Evolutionary conservation across 2,329 filamentous ascomycete species (phyloP).

Genomic region (Mycocentrospora acerina): DNA sequence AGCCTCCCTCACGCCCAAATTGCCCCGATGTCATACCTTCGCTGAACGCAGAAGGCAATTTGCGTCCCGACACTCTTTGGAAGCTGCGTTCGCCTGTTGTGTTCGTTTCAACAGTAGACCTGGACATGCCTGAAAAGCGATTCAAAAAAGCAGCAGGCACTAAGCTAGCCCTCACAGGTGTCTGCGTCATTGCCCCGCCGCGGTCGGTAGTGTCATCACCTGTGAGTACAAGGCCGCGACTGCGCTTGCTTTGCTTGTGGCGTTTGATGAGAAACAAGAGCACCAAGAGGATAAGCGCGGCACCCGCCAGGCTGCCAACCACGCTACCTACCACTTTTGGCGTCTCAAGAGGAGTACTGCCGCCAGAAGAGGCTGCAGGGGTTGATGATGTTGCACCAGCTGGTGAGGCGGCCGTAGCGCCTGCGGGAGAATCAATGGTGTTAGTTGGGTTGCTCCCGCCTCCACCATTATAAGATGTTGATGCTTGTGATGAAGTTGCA

Average conservation of each 20-base stretch:
- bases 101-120: conserved; percentile 39
- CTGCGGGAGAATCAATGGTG: no score
- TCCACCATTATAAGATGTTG: conserved; percentile 8
- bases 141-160: conserved; percentile 43
- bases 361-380: conserved; percentile 7
- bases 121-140: conserved; percentile 42
- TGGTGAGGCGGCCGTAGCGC: conserved; percentile 15
- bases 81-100: conserved; percentile 47
- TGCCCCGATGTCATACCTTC: conserved; percentile 49
- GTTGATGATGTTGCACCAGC: conserved; percentile 13
- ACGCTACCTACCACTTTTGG: conserved; percentile 62
- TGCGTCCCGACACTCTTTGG: conserved; percentile 50
- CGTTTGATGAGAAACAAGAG: conserved; percentile 56
- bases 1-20: conserved; percentile 28
- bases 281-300: conserved; percentile 53
- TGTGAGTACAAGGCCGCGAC: conserved; percentile 33
- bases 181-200: conserved; percentile 41
- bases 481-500: background rate
- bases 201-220: conserved; percentile 27
- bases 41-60: conserved; percentile 52
- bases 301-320: conserved; percentile 62
- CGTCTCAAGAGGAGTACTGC: conserved; percentile 44
- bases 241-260: conserved; percentile 45
- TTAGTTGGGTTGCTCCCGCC: conserved; percentile 3
- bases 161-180: conserved; percentile 41